Evolutionary conservation across 2,329 filamentous ascomycete species (phyloP), one percentile per base, ranked within the genome.

Genomic region (Thelonectria blattea): DNA sequence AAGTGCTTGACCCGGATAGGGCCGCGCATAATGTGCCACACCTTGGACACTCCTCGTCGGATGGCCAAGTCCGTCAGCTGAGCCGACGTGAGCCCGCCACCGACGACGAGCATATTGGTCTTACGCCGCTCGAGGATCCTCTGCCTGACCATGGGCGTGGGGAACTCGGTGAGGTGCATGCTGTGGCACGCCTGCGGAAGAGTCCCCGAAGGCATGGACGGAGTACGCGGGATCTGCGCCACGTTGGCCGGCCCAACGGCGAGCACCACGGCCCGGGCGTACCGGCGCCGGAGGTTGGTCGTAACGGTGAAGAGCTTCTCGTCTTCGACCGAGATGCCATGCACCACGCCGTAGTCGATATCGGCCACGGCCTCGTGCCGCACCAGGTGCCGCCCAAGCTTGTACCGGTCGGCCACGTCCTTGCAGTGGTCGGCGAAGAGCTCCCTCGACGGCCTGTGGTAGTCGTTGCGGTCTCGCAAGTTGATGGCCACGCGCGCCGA

Each of bases 51-150:
- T 0, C 90, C 89, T 22, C 81, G 80, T 9, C 84, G 82, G 58
- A 93, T 76, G 1, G 86, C 86, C 48, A 90, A 80, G 69, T 92
- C 89, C 0, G 86, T 81, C 17, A 93, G 79, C 72, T 94, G 91
- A 0, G 90, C 89, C 20, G 89, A 91, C 0, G 91, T 93, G 4
- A 94, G 76, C 0, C 91, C 91, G 1, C 91, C 91, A 2, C 90
- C 90, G 5, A 94, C 81, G 9, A 94, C 82, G 8, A 93, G 79
- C 8, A 93, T 74, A 61, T 88, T 87, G 0, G 88, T 91, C n/a
- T 73, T 63, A 58, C 74, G 69, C 5, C 76, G 75, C 1, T 75
- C 73, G 6, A 78, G 75, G 10, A 92, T 85, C 57, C 86, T 87
- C 0, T 74, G 67, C 17, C 75, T 73, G 1, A 92, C 74, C 2